phyloP scores from a whole-genome alignment of 78 protist genomes.

The Dictyostelium brefeldianum region DNA sequence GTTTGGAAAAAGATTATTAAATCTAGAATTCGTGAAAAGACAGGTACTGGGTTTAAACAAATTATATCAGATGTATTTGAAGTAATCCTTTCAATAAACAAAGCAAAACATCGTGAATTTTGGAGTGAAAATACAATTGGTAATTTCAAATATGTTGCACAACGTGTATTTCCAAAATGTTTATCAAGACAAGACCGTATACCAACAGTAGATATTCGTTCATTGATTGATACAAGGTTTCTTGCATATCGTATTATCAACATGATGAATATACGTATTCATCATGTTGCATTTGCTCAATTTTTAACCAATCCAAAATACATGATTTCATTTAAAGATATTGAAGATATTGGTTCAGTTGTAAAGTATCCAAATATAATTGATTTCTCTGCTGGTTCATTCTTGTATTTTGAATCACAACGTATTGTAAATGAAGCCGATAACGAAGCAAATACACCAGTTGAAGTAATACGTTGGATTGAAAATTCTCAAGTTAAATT shows the following conservation, averaged over 20 bases:
- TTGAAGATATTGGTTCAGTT: slow-evolving; percentile 44
- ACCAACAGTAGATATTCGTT: slow-evolving; percentile 10
- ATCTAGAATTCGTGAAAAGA: slow-evolving; percentile 20
- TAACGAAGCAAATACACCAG: background rate
- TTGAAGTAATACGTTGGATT: slow-evolving; percentile 37
- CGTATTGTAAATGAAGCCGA: background rate
- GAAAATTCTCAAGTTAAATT: slow-evolving; percentile 45
- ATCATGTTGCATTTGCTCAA: slow-evolving; percentile 31
- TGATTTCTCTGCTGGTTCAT: slow-evolving; percentile 54
- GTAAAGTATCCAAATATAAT: slow-evolving; percentile 52
- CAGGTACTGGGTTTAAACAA: slow-evolving; percentile 44
- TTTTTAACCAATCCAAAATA: slow-evolving; percentile 59
- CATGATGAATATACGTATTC: slow-evolving; percentile 47
- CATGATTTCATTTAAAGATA: slow-evolving; percentile 22
- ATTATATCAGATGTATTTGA: slow-evolving; percentile 19
- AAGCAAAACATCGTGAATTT: slow-evolving; percentile 23
- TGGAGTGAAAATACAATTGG: slow-evolving; percentile 24
- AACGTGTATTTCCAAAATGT: slow-evolving; percentile 49
- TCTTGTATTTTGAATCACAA: slow-evolving; percentile 30
- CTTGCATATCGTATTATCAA: slow-evolving; percentile 25
- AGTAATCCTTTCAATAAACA: slow-evolving; percentile 12
- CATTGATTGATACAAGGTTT: slow-evolving; percentile 12
- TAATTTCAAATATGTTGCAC: slow-evolving; percentile 35
- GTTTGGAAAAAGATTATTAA: slow-evolving; percentile 63
- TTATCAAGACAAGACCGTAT: slow-evolving; percentile 8